A percentile compares a stretch with the other conserved stretches of the same genome.
Conservation (phyloP, 495 filamentous ascomycete species). For the Coniosporium apollinis region DNA sequence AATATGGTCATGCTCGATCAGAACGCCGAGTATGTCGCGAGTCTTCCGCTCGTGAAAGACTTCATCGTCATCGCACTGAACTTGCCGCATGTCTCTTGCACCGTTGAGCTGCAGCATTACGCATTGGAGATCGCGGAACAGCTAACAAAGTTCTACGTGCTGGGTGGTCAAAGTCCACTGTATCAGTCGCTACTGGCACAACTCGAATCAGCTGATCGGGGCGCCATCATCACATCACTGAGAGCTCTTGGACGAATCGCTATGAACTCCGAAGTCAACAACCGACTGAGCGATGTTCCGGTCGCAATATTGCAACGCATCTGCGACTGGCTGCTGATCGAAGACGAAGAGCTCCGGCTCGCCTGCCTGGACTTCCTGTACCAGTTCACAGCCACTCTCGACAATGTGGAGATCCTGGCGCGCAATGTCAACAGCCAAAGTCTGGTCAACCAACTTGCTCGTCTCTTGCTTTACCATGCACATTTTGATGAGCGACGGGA, state of each 20-base stretch:
- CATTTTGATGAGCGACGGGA: slow-evolving; percentile 17
- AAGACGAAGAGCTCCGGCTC: slow-evolving; percentile 79
- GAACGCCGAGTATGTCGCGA: slow-evolving; percentile 69
- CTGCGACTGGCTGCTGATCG: slow-evolving; percentile 64
- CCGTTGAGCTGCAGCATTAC: slow-evolving; percentile 80
- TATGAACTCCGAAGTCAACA: slow-evolving; percentile 62
- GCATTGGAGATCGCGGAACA: slow-evolving; percentile 88
- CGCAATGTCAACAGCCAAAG: slow-evolving; percentile 44
- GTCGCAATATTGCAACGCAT: slow-evolving; percentile 46
- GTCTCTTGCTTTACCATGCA: slow-evolving; percentile 54
- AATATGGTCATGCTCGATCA: slow-evolving; percentile 87
- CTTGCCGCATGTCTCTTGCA: slow-evolving; percentile 52
- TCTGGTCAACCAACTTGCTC: slow-evolving; percentile 57
- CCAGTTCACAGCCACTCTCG: slow-evolving; percentile 70
- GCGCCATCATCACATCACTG: slow-evolving; percentile 68
- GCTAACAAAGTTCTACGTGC: slow-evolving; percentile 58
- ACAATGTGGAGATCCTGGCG: slow-evolving; percentile 65
- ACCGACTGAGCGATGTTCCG: slow-evolving; percentile 59
- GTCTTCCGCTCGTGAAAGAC: slow-evolving; percentile 54
- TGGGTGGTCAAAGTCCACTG: slow-evolving; percentile 55
- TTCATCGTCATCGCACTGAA: slow-evolving; percentile 66
- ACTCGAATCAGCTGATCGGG: slow-evolving; percentile 60
- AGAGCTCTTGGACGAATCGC: slow-evolving; percentile 77
- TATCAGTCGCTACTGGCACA: slow-evolving; percentile 60
- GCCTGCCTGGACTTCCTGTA: slow-evolving; percentile 89